A percentile compares a stretch with the other conserved stretches of the same genome.
These are phyloP conservation scores for Amanita rubescens DNA, from an alignment of 768 basidiomycete genomes.

Conservation along the genomic window DNA sequence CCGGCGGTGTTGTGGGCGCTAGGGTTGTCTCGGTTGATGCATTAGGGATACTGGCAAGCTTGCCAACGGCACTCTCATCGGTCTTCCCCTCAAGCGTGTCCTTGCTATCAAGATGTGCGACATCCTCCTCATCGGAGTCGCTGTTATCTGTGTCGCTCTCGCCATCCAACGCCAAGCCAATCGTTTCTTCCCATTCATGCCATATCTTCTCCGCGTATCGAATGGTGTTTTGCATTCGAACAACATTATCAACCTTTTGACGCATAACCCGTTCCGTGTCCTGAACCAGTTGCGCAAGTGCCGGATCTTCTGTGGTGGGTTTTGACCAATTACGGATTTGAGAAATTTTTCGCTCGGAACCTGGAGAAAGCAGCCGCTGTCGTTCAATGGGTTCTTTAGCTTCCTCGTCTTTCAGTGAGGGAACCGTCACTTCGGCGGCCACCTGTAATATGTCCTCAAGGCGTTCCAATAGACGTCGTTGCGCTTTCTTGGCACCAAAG, in stretches of 20 bases:
- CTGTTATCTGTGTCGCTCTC: slow-evolving; percentile 38
- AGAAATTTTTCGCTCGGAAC: slow-evolving; percentile 82
- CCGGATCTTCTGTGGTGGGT: slow-evolving; percentile 80
- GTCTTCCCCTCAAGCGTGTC: slow-evolving; percentile 19
- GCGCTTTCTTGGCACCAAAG: slow-evolving; percentile 74
- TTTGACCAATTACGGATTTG: slow-evolving; percentile 82
- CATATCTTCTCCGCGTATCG: slow-evolving; percentile 95
- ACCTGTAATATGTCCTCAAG: slow-evolving; percentile 80
- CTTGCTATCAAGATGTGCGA: slow-evolving; percentile 19
- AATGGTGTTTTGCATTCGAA: slow-evolving; percentile 95
- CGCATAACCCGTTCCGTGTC: slow-evolving; percentile 88
- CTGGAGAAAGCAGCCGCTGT: slow-evolving; percentile 82
- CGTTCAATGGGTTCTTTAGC: slow-evolving; percentile 87
- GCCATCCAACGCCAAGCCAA: slow-evolving; percentile 57
- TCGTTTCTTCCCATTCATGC: slow-evolving; percentile 92
- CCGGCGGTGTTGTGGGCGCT: slow-evolving; percentile 49
- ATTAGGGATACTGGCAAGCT: slow-evolving; percentile 18
- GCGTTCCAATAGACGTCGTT: slow-evolving; percentile 74
- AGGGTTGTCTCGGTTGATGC: slow-evolving; percentile 63
- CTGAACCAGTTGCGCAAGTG: slow-evolving; percentile 72
- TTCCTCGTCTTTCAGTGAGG: slow-evolving; percentile 87
- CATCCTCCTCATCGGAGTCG: slow-evolving; percentile 36
- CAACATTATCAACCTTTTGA: slow-evolving; percentile 91
- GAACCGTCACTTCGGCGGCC: slow-evolving; percentile 76
- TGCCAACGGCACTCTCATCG: background rate